These are phyloP conservation scores for Colletotrichum siamense DNA, from an alignment of 2,329 filamentous ascomycete genomes.

Conservation along the genomic window DNA sequence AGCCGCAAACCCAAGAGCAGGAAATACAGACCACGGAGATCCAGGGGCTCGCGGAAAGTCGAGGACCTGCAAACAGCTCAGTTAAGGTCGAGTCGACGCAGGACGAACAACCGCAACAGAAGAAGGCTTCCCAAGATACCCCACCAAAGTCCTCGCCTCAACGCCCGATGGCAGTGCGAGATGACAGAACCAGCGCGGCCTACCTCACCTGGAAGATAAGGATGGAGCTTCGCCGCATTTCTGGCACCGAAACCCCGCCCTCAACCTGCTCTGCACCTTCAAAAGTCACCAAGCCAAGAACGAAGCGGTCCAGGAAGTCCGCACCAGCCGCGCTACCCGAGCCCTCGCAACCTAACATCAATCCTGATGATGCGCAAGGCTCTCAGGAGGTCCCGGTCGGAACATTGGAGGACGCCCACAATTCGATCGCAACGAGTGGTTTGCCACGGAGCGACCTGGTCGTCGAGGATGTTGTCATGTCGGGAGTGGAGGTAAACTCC, in stretches of 20 bases:
- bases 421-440: not conserved
- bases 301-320: conserved; percentile 43
- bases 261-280: not conserved
- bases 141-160: conserved; percentile 26
- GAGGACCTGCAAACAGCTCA: not conserved
- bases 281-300: conserved; percentile 21
- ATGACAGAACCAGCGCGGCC: conserved; percentile 51
- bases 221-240: conserved; percentile 41
- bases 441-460: not conserved
- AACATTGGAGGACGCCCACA: not conserved
- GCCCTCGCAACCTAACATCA: not conserved
- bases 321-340: conserved; percentile 38
- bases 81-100: not conserved
- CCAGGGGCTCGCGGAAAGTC: not conserved
- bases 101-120: not conserved
- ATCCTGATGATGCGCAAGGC: not conserved
- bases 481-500: conserved; percentile 35
- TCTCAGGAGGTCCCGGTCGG: not conserved
- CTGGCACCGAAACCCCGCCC: conserved; percentile 21
- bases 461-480: not conserved
- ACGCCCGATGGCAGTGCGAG: conserved; percentile 48
- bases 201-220: conserved; percentile 50
- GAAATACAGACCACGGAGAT: not conserved
- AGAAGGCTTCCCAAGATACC: not conserved
- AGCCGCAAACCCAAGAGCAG: not conserved